Conservation (phyloP, 345 rosid genomes). For the Citrus glauca region DNA sequence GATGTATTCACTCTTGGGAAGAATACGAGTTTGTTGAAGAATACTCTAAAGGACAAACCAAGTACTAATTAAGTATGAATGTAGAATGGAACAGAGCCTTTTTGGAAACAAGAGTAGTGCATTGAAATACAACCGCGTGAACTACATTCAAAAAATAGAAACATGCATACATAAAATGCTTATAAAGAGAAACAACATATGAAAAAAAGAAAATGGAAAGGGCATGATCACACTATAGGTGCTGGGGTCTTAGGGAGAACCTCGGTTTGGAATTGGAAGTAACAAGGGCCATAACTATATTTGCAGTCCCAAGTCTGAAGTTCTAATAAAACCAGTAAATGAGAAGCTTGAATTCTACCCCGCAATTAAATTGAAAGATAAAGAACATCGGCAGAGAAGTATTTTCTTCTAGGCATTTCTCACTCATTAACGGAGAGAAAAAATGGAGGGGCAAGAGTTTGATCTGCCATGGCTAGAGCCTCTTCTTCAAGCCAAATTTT, state of each 20-base stretch:
- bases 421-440: not conserved
- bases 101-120: not conserved
- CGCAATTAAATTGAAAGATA: not conserved
- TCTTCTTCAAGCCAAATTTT: conserved; percentile 6
- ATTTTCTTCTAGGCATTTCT: not conserved
- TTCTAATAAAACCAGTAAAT: not conserved
- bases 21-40: not conserved
- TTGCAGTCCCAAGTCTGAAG: not conserved
- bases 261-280: not conserved
- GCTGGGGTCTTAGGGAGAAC: not conserved
- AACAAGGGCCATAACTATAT: not conserved
- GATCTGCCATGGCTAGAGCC: not conserved
- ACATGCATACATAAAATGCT: not conserved
- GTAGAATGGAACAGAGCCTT: not conserved
- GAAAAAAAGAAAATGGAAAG: no score
- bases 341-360: not conserved
- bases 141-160: not conserved
- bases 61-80: not conserved
- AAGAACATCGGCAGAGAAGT: not conserved
- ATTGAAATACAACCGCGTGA: not conserved
- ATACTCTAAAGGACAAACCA: not conserved
- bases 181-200: not conserved
- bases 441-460: not conserved
- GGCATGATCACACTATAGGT: not conserved
- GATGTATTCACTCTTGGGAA: not conserved